These are phyloP conservation scores for Microstegium vimineum DNA, from an alignment of 176 grass and related monocot species.

Conservation along the genomic window DNA sequence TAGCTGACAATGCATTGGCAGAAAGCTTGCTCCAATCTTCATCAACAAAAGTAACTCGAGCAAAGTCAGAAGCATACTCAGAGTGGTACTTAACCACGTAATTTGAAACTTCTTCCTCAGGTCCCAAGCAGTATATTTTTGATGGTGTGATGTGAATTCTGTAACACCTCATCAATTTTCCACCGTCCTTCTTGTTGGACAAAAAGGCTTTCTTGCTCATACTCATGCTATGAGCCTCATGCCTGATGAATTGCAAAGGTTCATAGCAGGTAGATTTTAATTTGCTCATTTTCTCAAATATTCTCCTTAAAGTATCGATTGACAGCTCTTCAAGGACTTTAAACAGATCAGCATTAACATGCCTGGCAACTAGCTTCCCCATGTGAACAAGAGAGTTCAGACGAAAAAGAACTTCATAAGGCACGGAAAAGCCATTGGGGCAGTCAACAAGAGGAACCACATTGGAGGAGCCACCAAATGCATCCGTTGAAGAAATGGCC, in stretches of 20 bases:
- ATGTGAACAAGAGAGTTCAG: conserved; percentile 89
- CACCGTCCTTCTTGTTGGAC: conserved; percentile 27
- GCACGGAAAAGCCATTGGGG: conserved; percentile 53
- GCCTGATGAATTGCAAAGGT: conserved; percentile 70
- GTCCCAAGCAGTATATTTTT: conserved; percentile 88
- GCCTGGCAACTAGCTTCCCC: conserved; percentile 70
- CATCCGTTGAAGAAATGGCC: conserved; percentile 14
- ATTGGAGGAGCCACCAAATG: conserved; percentile 26
- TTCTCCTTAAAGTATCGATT: conserved; percentile 46
- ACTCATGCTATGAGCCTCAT: conserved; percentile 44
- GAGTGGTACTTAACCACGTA: conserved; percentile 74
- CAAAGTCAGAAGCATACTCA: conserved; percentile 75
- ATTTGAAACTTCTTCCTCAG: conserved; percentile 84
- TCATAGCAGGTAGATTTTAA: conserved; percentile 67
- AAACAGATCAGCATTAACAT: conserved; percentile 64
- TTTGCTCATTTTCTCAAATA: conserved; percentile 84
- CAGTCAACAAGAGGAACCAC: conserved; percentile 73
- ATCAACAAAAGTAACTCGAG: conserved; percentile 93
- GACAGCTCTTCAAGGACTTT: conserved; percentile 57
- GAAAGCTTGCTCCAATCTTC: conserved; percentile 96
- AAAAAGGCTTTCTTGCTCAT: conserved; percentile 21
- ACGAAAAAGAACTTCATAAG: conserved; percentile 82
- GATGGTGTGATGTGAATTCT: conserved; percentile 85
- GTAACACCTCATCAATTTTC: conserved; percentile 68
- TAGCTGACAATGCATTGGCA: conserved; percentile 62